Conservation (phyloP, 805 yeast species). For the Yarrowia yakushimensis region DNA sequence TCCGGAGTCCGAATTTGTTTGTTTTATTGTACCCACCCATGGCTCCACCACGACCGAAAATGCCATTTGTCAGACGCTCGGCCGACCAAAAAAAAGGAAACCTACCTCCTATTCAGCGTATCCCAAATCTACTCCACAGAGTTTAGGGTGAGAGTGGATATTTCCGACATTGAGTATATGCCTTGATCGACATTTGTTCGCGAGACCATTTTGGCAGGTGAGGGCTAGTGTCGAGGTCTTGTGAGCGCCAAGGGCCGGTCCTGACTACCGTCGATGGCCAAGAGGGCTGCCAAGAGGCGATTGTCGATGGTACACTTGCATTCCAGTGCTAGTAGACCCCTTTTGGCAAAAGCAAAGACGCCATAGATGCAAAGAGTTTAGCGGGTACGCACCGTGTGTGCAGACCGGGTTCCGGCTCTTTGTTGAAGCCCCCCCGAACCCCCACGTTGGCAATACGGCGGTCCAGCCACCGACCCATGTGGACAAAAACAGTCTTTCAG, state of each 20-base stretch:
- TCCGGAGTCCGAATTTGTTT: too few species aligned
- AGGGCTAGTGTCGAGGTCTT: too few species aligned
- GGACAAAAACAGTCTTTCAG: background rate
- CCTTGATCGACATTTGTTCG: slow-evolving; percentile 9
- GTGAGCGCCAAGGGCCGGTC: background rate
- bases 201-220: background rate
- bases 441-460: too few species aligned
- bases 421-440: too few species aligned
- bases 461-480: background rate
- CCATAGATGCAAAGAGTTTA: background rate
- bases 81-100: too few species aligned
- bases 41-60: too few species aligned
- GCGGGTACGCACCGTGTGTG: background rate
- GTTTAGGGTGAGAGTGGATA: slow-evolving; percentile 4
- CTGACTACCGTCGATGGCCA: background rate
- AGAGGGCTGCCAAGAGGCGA: background rate
- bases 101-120: too few species aligned
- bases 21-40: too few species aligned
- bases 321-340: too few species aligned
- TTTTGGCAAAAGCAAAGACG: background rate
- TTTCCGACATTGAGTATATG: slow-evolving; percentile 7
- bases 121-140: too few species aligned
- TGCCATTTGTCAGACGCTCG: too few species aligned
- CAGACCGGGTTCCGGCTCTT: background rate
- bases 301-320: too few species aligned